phyloP scores from a whole-genome alignment of 257 asterid species.

The Solanum sejunctum region DNA sequence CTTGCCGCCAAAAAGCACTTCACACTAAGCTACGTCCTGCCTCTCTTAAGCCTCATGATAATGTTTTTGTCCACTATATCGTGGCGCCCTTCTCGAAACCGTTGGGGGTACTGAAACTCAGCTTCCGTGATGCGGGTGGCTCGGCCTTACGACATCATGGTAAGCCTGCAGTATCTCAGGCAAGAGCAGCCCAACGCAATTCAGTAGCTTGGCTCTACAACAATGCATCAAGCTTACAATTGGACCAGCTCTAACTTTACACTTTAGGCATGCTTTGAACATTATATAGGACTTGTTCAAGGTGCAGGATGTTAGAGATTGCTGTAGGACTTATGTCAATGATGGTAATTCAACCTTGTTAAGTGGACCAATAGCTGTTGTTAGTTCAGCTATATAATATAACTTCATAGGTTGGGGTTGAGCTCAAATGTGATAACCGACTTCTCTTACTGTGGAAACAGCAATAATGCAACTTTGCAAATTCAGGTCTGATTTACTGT shows the following conservation, averaged over 20 bases:
- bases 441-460: neutral
- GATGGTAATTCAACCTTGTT: neutral
- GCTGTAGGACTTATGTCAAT: neutral
- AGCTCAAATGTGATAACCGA: neutral
- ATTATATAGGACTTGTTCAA: neutral
- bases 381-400: neutral
- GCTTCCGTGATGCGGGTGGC: neutral
- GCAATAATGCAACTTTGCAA: neutral
- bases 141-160: neutral
- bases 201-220: neutral
- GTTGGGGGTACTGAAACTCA: too few species aligned
- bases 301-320: neutral
- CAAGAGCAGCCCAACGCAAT: neutral
- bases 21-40: neutral
- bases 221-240: neutral
- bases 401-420: neutral
- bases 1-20: neutral
- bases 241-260: neutral
- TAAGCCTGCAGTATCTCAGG: neutral
- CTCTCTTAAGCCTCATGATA: neutral
- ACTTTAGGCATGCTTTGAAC: neutral
- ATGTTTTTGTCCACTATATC: neutral
- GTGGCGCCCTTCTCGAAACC: neutral
- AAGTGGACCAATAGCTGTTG: neutral
- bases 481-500: neutral